A percentile compares a stretch with the other conserved stretches of the same genome.
Conservation (phyloP, 2,329 filamentous ascomycete genomes). For the Clarireedia homoeocarpa region DNA sequence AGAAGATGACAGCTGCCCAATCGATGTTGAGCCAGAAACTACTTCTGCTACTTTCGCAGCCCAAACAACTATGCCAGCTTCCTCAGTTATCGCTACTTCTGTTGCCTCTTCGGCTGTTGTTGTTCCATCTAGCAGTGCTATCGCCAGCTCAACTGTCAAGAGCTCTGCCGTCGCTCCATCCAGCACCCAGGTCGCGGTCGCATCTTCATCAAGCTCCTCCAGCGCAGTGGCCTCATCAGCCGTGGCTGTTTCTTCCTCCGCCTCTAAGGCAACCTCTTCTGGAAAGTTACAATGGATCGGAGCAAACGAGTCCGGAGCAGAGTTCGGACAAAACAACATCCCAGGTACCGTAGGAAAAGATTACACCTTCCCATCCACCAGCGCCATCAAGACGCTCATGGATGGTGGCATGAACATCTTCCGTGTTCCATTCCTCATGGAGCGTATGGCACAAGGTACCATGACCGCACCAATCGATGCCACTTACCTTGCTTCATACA, state of each 20-base stretch:
- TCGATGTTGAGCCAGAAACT: conserved; percentile 2
- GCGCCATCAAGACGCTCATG: conserved; percentile 5
- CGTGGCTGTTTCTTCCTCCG: neutral
- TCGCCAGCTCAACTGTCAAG: neutral
- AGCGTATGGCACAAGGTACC: conserved; percentile 42
- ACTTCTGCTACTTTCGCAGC: conserved; percentile 1
- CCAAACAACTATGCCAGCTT: neutral
- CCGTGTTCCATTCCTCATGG: conserved; percentile 40
- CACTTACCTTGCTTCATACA: conserved; percentile 37
- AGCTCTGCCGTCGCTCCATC: neutral
- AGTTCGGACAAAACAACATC: conserved; percentile 49
- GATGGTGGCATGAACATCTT: conserved; percentile 11
- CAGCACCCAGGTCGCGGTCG: neutral
- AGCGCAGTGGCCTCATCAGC: neutral
- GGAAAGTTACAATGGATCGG: conserved; percentile 17
- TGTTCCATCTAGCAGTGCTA: neutral
- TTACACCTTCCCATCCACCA: conserved; percentile 50
- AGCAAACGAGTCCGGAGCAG: conserved; percentile 45
- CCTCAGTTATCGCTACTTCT: neutral
- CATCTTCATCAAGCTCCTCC: neutral
- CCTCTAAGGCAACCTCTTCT: neutral
- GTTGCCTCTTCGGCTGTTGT: neutral
- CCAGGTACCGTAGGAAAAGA: conserved; percentile 50
- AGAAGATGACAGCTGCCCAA: conserved; percentile 5
- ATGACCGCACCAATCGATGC: conserved; percentile 39